Evolutionary conservation across 179 eudicot species (phyloP), one percentile per base, ranked within the genome.

Genomic region (Camellia oleifera): DNA sequence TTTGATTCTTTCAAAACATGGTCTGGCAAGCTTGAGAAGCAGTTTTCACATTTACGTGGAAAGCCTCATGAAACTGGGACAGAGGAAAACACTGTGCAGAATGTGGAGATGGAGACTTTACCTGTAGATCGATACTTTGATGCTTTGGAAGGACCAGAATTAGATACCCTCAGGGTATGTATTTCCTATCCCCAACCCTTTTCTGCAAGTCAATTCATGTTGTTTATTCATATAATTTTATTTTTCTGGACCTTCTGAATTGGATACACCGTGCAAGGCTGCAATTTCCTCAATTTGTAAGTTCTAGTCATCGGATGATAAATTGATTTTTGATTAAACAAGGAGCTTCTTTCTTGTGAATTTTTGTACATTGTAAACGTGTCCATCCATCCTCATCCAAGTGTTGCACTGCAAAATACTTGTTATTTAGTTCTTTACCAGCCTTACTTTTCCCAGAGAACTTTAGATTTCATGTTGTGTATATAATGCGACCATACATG

Each of bases 91-190:
- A 72, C 66, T 70, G 54, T 5, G 48, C 83, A 61, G 50, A 75
- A 20, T 67, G 52, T 62, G 32, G 91, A 86, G 52, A 69, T 84
- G 52, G 92, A 89, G 15, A 71, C 66, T 70, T 42, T 95, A 74
- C 91, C 95, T 54, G 97, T 89, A 61, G 91, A 90, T 46, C 89
- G 98, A 18, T 95, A 92, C 85, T 95, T 89, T 74, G 97, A 87
- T 87, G 98, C 98, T 42, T 69, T 95, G 81, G 90, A 95, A 79
- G 98, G 98, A 58, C 98, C 97, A 0, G 98, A 95, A 80, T 76
- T 95, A 67, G 98, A 95, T 17, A 92, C 92, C 60, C 93, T 95
- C 42, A 83, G 90, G 82, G 98, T 95, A 88, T 56, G 92, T 79
- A 2, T 40, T 73, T 77, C 52, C 5, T 57, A 73, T 8, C 44